phyloP scores from a whole-genome alignment of 768 basidiomycete genomes.

The Candolleomyces eurysporus region DNA sequence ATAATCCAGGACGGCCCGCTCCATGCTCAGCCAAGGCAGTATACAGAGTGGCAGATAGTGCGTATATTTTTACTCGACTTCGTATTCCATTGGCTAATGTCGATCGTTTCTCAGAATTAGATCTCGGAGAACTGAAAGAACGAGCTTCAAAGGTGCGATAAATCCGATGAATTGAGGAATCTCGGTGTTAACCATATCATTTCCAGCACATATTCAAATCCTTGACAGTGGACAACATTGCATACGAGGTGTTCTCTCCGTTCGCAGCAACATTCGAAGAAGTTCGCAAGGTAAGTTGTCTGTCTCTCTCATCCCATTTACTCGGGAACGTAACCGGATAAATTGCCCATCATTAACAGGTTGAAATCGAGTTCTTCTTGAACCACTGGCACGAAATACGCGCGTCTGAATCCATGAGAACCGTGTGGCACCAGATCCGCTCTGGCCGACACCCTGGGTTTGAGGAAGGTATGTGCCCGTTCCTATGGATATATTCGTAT shows the following conservation, averaged over 20 bases:
- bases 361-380: slow-evolving; percentile 77
- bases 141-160: slow-evolving; percentile 55
- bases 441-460: slow-evolving; percentile 83
- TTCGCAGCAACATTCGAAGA: slow-evolving; percentile 83
- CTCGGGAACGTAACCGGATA: not conserved
- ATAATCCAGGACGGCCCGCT: slow-evolving; percentile 60
- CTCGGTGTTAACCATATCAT: not conserved
- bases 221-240: slow-evolving; percentile 76
- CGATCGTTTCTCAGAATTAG: slow-evolving; percentile 49
- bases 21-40: slow-evolving; percentile 82
- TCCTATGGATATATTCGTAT: not conserved
- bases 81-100: not conserved
- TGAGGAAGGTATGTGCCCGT: slow-evolving; percentile 60
- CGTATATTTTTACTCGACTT: slow-evolving; percentile 22
- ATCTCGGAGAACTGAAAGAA: slow-evolving; percentile 68
- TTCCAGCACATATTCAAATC: slow-evolving; percentile 71
- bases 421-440: slow-evolving; percentile 84
- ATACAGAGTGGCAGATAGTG: slow-evolving; percentile 81
- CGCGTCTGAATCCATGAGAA: slow-evolving; percentile 77
- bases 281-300: slow-evolving; percentile 59
- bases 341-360: slow-evolving; percentile 21
- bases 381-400: slow-evolving; percentile 83
- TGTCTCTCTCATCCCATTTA: not conserved
- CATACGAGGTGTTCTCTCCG: slow-evolving; percentile 81
- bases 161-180: not conserved